Conservation (phyloP, 768 basidiomycete species). For the Amanita phalloides region DNA sequence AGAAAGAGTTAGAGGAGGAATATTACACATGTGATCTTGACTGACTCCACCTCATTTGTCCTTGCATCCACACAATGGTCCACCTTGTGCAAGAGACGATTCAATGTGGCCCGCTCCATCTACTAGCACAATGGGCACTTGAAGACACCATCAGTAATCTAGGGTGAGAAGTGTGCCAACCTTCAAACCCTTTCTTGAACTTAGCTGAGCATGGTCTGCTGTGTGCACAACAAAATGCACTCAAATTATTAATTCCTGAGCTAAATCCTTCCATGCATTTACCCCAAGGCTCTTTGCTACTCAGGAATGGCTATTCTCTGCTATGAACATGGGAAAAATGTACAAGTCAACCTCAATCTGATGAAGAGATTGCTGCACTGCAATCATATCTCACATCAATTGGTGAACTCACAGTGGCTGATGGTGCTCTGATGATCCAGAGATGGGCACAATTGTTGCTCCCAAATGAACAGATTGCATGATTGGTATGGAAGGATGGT, state of each 20-base stretch:
- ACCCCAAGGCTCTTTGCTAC: neutral
- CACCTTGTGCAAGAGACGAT: no score
- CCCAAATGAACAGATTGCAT: no score
- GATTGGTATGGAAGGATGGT: no score
- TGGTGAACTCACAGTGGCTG: no score
- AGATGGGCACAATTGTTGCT: no score
- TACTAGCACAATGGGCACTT: constrained; percentile 19
- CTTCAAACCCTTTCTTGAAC: constrained; percentile 15
- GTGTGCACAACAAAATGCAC: constrained; percentile 10
- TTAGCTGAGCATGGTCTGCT: constrained; percentile 15
- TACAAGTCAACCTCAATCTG: no score
- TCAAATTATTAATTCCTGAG: constrained; percentile 9
- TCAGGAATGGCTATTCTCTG: constrained; percentile 8
- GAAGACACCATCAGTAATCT: constrained; percentile 8
- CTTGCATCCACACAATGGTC: no score
- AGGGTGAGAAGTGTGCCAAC: constrained; percentile 13
- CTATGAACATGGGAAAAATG: constrained; percentile 2
- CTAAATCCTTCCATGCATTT: neutral
- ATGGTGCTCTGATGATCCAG: no score
- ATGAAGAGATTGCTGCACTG: no score
- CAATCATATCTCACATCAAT: no score
- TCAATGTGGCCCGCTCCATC: neutral
- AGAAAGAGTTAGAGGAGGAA: constrained; percentile 12
- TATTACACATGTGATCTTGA: no score
- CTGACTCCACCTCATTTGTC: no score